A percentile compares a stretch with the other conserved stretches of the same genome.
phyloP scores from a whole-genome alignment of 192 early-diverging fungal species.

The Backusella luteola region DNA sequence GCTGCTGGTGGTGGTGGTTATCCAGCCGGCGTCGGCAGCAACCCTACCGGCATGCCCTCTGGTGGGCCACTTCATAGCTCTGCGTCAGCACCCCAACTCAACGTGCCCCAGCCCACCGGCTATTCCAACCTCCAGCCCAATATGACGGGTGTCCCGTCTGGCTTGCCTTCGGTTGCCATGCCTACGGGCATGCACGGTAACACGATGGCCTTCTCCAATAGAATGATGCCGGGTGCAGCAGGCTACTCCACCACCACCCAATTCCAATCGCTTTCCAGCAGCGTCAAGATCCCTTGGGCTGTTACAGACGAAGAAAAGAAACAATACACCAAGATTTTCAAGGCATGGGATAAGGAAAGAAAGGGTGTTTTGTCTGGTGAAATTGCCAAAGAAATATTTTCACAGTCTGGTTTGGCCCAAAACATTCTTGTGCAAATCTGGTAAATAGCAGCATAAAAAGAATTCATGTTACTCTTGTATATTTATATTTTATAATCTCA shows the following conservation, averaged over 20 bases:
- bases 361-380: slow-evolving; percentile 73
- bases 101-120: slow-evolving; percentile 17
- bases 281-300: slow-evolving; percentile 50
- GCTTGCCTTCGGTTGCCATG: slow-evolving; percentile 15
- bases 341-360: slow-evolving; percentile 66
- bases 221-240: slow-evolving; percentile 39
- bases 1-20: background rate
- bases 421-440: slow-evolving; percentile 76
- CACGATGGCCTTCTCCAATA: slow-evolving; percentile 34
- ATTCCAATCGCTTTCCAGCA: slow-evolving; percentile 23
- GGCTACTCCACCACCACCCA: background rate
- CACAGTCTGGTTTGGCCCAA: slow-evolving; percentile 67
- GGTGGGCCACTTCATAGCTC: background rate
- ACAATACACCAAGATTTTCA: slow-evolving; percentile 67
- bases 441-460: slow-evolving; percentile 31
- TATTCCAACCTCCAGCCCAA: slow-evolving; percentile 9
- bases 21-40: background rate
- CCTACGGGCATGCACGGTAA: slow-evolving; percentile 30
- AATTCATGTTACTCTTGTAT: background rate
- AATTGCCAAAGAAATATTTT: slow-evolving; percentile 69
- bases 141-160: slow-evolving; percentile 23
- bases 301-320: slow-evolving; percentile 55
- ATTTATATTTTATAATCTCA: slow-evolving; percentile 22
- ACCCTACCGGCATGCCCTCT: background rate
- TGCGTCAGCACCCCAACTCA: background rate